phyloP scores from a whole-genome alignment of 306 rosid genomes.

The Dalbergia cochinchinensis region DNA sequence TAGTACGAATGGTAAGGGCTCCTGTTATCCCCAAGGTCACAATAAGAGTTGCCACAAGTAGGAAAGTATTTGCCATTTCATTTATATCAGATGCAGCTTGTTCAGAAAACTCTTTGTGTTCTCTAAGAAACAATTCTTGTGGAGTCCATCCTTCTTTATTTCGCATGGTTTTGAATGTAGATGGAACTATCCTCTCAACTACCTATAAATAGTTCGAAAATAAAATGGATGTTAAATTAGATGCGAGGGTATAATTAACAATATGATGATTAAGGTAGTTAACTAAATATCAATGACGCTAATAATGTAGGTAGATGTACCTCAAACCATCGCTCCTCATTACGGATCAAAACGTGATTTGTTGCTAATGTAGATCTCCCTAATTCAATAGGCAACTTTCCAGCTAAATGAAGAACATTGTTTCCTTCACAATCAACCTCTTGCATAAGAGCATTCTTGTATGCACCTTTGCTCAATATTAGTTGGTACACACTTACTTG shows the following conservation, averaged over 20 bases:
- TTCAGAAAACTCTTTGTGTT: neutral
- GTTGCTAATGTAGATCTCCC: neutral
- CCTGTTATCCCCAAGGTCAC: neutral
- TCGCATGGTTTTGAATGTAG: neutral
- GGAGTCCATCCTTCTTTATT: constrained; percentile 2
- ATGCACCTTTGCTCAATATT: neutral
- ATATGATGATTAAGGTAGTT: neutral
- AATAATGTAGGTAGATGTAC: neutral
- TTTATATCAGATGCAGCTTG: neutral
- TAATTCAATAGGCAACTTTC: neutral
- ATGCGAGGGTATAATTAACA: neutral
- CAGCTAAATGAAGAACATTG: constrained; percentile 34
- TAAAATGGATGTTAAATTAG: neutral
- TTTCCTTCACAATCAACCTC: neutral
- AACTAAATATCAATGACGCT: too few species aligned
- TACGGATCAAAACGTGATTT: neutral
- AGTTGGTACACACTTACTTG: neutral
- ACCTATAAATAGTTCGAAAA: neutral
- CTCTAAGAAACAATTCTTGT: neutral
- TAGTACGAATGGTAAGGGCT: neutral
- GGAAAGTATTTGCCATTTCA: neutral
- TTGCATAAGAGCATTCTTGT: neutral
- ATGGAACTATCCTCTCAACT: neutral
- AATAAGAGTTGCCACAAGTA: constrained; percentile 30
- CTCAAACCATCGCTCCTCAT: neutral